phyloP scores from a whole-genome alignment of 352 stramenopile species.

The Phytophthora pisi region DNA sequence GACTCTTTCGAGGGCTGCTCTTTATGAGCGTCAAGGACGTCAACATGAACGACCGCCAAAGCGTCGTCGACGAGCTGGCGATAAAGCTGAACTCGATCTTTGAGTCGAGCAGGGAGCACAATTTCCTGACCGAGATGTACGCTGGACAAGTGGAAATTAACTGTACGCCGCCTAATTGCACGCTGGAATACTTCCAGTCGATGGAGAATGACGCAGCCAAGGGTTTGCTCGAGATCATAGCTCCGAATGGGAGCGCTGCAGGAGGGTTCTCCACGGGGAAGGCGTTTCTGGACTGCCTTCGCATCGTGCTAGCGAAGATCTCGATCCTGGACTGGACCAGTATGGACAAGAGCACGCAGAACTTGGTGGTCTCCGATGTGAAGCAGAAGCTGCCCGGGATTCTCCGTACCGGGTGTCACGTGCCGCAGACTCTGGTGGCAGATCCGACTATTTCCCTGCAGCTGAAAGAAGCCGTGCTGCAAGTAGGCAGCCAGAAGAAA shows the following conservation, averaged over 20 bases:
- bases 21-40: conserved; percentile 68
- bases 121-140: conserved; percentile 77
- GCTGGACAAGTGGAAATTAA: conserved; percentile 60
- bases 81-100: conserved; percentile 53
- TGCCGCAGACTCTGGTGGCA: background rate
- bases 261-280: conserved; percentile 48
- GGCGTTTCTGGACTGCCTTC: conserved; percentile 68
- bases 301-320: conserved; percentile 69
- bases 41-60: conserved; percentile 46
- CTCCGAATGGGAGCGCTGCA: background rate
- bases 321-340: conserved; percentile 79
- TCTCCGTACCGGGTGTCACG: conserved; percentile 40
- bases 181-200: conserved; percentile 52
- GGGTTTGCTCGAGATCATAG: conserved; percentile 12
- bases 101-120: conserved; percentile 50
- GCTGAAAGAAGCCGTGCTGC: conserved; percentile 28
- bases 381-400: conserved; percentile 35
- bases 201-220: conserved; percentile 30
- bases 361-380: conserved; percentile 44
- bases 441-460: conserved; percentile 12
- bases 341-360: conserved; percentile 55
- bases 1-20: conserved; percentile 16
- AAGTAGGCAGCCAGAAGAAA: conserved; percentile 5
- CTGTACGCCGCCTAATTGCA: conserved; percentile 70
- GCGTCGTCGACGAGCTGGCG: conserved; percentile 52